phyloP scores from a whole-genome alignment of 2,329 filamentous ascomycete species.

The Exophiala viscosa region DNA sequence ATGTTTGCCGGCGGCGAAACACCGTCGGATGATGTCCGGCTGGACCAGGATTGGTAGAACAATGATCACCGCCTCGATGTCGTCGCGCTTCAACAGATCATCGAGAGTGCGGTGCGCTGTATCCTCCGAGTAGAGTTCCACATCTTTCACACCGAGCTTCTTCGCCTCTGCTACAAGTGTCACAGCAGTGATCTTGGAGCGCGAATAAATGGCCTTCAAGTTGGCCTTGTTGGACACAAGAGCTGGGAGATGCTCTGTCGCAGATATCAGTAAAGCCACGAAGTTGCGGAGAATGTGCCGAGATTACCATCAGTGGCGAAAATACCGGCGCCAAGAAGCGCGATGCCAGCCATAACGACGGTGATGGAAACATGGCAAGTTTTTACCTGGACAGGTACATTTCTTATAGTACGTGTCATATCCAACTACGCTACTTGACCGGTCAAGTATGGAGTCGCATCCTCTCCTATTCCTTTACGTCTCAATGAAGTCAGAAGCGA shows the following conservation, averaged over 20 bases:
- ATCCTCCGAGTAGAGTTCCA: conserved; percentile 51
- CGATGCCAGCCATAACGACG: not conserved
- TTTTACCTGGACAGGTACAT: too few species aligned
- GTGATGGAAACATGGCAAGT: too few species aligned
- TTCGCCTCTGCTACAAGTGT: conserved; percentile 38
- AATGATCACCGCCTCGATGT: conserved; percentile 42
- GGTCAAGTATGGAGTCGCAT: too few species aligned
- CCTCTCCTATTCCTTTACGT: too few species aligned
- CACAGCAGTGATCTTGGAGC: conserved; percentile 57
- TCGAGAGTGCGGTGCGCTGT: conserved; percentile 46
- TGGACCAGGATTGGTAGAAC: conserved; percentile 61
- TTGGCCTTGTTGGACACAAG: not conserved
- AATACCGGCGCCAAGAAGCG: conserved; percentile 4
- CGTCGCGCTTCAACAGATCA: conserved; percentile 52
- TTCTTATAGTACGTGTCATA: too few species aligned
- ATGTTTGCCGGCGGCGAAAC: conserved; percentile 63
- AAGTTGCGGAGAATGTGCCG: not conserved
- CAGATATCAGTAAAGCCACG: conserved; percentile 36
- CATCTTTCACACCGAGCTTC: conserved; percentile 35
- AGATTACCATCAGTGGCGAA: conserved; percentile 1
- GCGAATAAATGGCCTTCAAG: conserved; percentile 62
- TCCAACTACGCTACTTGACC: too few species aligned
- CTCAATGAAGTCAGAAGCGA: too few species aligned
- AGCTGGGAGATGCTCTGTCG: not conserved
- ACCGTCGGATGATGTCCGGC: conserved; percentile 56